Evolutionary conservation across 371 early-diverging fungal genomes (phyloP).

Genomic region (Mucor sp.): DNA sequence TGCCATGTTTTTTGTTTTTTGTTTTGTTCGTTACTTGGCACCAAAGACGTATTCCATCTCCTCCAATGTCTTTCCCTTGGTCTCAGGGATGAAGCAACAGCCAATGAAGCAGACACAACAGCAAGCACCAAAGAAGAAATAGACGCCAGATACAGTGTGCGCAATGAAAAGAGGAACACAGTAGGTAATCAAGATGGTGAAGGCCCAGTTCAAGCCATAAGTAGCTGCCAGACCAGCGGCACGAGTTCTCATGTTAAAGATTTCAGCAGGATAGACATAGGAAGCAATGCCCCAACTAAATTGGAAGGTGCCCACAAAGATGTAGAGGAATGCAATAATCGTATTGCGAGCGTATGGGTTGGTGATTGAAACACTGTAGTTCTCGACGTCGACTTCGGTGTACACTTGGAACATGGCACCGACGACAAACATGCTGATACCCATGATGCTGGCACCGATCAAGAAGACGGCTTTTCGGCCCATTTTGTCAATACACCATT

Average conservation of each 20-base stretch:
- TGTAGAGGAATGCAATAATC: constrained; percentile 46
- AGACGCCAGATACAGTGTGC: constrained; percentile 61
- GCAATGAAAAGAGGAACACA: constrained; percentile 42
- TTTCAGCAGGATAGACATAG: constrained; percentile 71
- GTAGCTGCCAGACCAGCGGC: constrained; percentile 47
- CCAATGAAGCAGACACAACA: constrained; percentile 40
- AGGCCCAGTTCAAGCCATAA: constrained; percentile 68
- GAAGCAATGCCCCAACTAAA: constrained; percentile 54
- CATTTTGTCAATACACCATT: constrained; percentile 48
- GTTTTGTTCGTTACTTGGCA: constrained; percentile 9
- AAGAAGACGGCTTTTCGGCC: constrained; percentile 51
- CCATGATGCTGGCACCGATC: constrained; percentile 33
- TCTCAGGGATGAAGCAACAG: constrained; percentile 59
- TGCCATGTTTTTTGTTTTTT: not conserved
- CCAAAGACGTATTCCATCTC: constrained; percentile 47
- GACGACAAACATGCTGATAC: constrained; percentile 47
- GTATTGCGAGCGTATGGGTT: constrained; percentile 37
- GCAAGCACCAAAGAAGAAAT: constrained; percentile 58
- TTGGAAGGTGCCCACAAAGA: constrained; percentile 51
- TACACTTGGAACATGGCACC: constrained; percentile 44
- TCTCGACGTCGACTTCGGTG: constrained; percentile 28
- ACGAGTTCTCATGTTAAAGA: constrained; percentile 54
- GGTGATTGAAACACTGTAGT: constrained; percentile 20
- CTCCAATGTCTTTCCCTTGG: constrained; percentile 57
- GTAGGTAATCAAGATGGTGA: constrained; percentile 49